These are phyloP conservation scores for Pyrenochaeta sp. DNA, from an alignment of 2,329 filamentous ascomycete species.

Conservation along the genomic window DNA sequence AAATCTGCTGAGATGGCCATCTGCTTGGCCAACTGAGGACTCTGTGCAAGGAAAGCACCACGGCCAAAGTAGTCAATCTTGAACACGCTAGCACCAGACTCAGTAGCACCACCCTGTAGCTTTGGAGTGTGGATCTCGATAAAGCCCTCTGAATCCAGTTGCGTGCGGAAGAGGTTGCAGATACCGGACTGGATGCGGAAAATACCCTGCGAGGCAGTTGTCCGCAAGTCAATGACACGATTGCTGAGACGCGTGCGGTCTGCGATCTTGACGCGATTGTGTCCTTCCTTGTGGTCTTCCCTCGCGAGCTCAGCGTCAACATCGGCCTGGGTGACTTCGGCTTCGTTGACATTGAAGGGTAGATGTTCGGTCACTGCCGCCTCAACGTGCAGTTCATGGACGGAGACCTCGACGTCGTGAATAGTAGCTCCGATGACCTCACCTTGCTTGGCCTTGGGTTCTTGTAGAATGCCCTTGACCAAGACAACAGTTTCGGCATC, in stretches of 20 bases:
- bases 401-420: constrained; percentile 77
- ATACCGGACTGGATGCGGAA: constrained; percentile 87
- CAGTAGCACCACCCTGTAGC: constrained; percentile 86
- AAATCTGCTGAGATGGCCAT: constrained; percentile 92
- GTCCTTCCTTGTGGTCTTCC: constrained; percentile 64
- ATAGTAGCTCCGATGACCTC: constrained; percentile 78
- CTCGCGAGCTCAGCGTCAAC: constrained; percentile 61
- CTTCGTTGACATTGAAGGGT: constrained; percentile 75
- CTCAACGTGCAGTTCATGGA: constrained; percentile 71
- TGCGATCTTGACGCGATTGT: constrained; percentile 68
- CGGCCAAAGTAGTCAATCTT: constrained; percentile 91
- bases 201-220: constrained; percentile 85
- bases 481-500: constrained; percentile 80
- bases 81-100: constrained; percentile 92
- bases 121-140: constrained; percentile 96
- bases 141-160: constrained; percentile 78
- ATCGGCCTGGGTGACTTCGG: constrained; percentile 67
- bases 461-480: constrained; percentile 76
- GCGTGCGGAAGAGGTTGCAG: constrained; percentile 78
- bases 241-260: constrained; percentile 79
- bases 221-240: constrained; percentile 83
- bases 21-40: constrained; percentile 90
- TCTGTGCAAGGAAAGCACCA: constrained; percentile 87
- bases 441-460: constrained; percentile 70
- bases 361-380: constrained; percentile 68